Base-by-base conservation (phyloP, 2,329 filamentous ascomycete genomes). In the Colletotrichum scovillei region DNA sequence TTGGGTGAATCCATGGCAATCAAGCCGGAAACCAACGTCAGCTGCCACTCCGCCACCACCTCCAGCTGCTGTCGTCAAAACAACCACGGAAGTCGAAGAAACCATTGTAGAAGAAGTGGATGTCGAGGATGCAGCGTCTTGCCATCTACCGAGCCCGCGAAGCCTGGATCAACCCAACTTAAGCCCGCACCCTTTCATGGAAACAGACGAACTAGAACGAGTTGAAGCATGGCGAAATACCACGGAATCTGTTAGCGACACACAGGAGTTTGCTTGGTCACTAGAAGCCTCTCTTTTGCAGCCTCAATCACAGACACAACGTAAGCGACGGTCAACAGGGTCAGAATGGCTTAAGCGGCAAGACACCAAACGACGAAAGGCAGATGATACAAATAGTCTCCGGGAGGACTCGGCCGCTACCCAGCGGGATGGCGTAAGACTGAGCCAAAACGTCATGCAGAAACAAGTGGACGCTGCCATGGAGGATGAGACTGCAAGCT, bases 1-100 rank as follows among this genome's bases (percentile, higher is more conserved):
- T 26, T 90, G 88, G 88, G 77, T 79, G 38, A 89, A 90, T 74
- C 88, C 88, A 16, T 90, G 88, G 88, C 78, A 80, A 55, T 83
- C 84, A 11, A 79, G 71, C 35, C 73, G 69, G 30, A 55, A 79
- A 76, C 64, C 63, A 30, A 22, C 46, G 63, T 35, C n/a, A 30
- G 24, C 35, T 1, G 22, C 22, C 35, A 24, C 64, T 73, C 38
- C 55, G 52, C 32, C 62, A 56, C 64, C 49, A n/a, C 14, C 16
- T 3, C n/a, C 19, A 35, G 35, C 42, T 49, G 63, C 32, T 35
- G 32, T 35, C 32, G 32, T 14, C 16, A 42, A 57, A 58, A 69
- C 56, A 35, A 65, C 30, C 58, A 35, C 42, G 72, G 28, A 16
- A 9, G 4, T 19, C 35, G 30, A n/a, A 16, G 12, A 7, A 30